Evolutionary conservation across 768 basidiomycete species (phyloP), one percentile per base, ranked within the genome.

Genomic region (Tricholoma matsutake): DNA sequence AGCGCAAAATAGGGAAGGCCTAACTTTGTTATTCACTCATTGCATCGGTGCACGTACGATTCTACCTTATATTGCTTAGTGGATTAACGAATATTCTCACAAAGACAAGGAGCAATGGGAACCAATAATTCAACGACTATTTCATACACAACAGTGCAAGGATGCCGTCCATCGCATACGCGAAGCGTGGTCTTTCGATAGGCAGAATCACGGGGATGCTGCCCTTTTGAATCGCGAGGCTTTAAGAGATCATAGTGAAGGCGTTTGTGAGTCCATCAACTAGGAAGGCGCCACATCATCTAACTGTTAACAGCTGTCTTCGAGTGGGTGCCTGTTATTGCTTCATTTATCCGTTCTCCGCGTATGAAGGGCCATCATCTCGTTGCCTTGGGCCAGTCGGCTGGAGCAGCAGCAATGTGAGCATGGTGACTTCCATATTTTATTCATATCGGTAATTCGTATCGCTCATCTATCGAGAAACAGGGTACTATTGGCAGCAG

Each of bases 41-140:
- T 78, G 81, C 58, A 75, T 80, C 16, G 81, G 79, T 6, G 69
- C 79, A 59, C 79, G 82, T 82, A 65, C 63, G 78, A 45, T 29
- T 14, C 41, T 22, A 25, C 37, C 16, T 76, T n/a, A 13, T 28
- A 28, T 25, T 31, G 32, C 9, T 45, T 6, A 2, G 10, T 8
- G 20, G 20, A 13, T 37, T 51, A 52, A 4, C 32, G 35, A 35
- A 45, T 14, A 22, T 34, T 22, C 31, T 6, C 14, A 5, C n/a
- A 25, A 63, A 85, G 83, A 83, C 67, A 85, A 85, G 62, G 82
- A 85, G 63, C 78, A 80, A 63, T 85, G 83, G 83, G 83, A 85
- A 62, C 78, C 81, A 1, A 73, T 74, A 2, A 76, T 85, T 16
- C 64, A 75, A 31, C 64, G 65, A 0, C 65, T 83, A 9, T 80